Evolutionary conservation across 331 rosid species (phyloP).

Genomic region (Dryas integrifolia): DNA sequence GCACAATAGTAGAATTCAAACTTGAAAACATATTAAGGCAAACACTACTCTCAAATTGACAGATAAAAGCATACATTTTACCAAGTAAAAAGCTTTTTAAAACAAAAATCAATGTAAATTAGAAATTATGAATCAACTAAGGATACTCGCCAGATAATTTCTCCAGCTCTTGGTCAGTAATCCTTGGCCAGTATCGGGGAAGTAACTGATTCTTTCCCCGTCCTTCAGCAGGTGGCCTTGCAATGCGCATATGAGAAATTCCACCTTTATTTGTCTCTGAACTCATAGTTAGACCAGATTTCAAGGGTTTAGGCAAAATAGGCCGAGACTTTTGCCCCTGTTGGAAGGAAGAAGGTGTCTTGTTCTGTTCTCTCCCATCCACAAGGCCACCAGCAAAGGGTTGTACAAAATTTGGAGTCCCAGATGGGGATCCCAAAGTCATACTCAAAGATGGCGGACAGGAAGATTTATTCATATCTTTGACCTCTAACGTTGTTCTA

Average conservation of each 20-base stretch:
- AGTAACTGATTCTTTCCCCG: slow-evolving; percentile 91
- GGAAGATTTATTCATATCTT: slow-evolving; percentile 43
- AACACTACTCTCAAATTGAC: slow-evolving; percentile 24
- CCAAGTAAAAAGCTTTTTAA: background rate
- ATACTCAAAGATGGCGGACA: slow-evolving; percentile 66
- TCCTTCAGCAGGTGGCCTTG: slow-evolving; percentile 93
- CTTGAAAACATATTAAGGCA: slow-evolving; percentile 62
- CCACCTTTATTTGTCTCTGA: slow-evolving; percentile 50
- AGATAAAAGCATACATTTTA: background rate
- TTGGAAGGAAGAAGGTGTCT: slow-evolving; percentile 52
- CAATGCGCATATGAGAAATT: slow-evolving; percentile 57
- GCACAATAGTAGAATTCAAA: slow-evolving; percentile 88
- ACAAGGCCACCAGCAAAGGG: slow-evolving; percentile 49
- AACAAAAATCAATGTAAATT: background rate
- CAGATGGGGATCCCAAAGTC: slow-evolving; percentile 64
- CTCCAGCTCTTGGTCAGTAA: slow-evolving; percentile 91
- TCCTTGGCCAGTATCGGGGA: slow-evolving; percentile 99
- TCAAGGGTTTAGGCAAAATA: slow-evolving; percentile 64
- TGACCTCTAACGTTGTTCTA: slow-evolving; percentile 51
- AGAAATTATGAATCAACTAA: slow-evolving; percentile 5
- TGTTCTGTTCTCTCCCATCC: slow-evolving; percentile 63
- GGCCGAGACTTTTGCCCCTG: slow-evolving; percentile 69
- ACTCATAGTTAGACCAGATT: slow-evolving; percentile 40
- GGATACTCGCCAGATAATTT: slow-evolving; percentile 96
- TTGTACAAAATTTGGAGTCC: slow-evolving; percentile 38